Evolutionary conservation across 495 filamentous ascomycete genomes (phyloP), one percentile per base, ranked within the genome.

Genomic region (Geopyxis carbonaria): DNA sequence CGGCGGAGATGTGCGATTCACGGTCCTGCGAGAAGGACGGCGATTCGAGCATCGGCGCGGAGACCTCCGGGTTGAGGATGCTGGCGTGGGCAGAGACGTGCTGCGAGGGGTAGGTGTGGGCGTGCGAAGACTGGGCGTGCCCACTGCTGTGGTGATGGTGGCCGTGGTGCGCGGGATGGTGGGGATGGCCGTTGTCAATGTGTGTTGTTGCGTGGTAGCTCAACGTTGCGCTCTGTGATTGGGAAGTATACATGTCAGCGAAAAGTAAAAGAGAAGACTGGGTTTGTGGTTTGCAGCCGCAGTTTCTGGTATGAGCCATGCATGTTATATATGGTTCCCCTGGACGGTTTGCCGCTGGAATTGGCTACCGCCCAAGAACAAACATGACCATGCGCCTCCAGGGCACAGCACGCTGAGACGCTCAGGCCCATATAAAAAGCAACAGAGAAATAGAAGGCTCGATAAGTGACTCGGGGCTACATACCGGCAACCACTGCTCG

Each of bases 21-120:
- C 48, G 51, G 31, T 54, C 51, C 22, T 54, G 51, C n/a, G 48
- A 48, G 43, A 38, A 54, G 7, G 51, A 52, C 22, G 49, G 51
- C 14, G 49, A 48, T 20, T 50, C 47, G 2, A 52, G 24, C 28
- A 48, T 38, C 31, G 51, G 50, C 5, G 50, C 45, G 15, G 39
- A 27, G 4, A 36, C 27, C 16, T 47, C 45, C 6, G 44, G 24
- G 5, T 46, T 38, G 13, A 38, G 43, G 32, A 34, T 46, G 18
- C 43, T 42, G 32, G 46, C 28, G 14, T 54, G 51, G 8, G 28
- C 36, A 20, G 50, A 42, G 34, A 48, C 19, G 27, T 53, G 51
- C 31, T 49, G 51, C 38, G 45, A 45, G 22, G 45, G 42, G 40
- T 45, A 53, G n/a, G 42, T 52, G 33, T 47, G 49, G 19, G 43